These are phyloP conservation scores for Neurospora africana DNA, from an alignment of 495 filamentous ascomycete genomes.

Conservation along the genomic window DNA sequence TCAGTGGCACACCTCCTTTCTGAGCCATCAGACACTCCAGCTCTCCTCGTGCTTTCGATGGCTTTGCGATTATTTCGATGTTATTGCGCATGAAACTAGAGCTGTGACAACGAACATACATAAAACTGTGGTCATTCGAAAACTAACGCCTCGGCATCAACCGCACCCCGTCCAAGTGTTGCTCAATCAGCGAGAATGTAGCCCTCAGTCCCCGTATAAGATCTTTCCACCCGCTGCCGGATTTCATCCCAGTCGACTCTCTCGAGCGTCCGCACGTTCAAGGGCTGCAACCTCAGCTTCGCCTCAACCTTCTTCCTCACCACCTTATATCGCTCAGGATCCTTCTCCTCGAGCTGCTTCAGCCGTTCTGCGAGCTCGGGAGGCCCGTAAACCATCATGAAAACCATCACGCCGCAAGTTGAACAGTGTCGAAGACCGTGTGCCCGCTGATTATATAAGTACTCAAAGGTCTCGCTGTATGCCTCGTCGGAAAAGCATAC, in stretches of 20 bases:
- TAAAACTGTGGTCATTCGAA: neutral
- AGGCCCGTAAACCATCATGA: slow-evolving; percentile 11
- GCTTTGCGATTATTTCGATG: neutral
- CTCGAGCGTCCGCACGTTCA: slow-evolving; percentile 14
- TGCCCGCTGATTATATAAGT: slow-evolving; percentile 5
- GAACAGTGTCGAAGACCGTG: slow-evolving; percentile 6
- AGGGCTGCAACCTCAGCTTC: slow-evolving; percentile 12
- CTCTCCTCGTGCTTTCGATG: too few relatives aligned
- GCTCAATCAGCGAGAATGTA: slow-evolving; percentile 8
- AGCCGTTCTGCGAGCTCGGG: neutral
- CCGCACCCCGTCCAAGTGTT: neutral
- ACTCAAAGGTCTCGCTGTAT: slow-evolving; percentile 8
- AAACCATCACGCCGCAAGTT: slow-evolving; percentile 14
- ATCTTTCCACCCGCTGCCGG: neutral
- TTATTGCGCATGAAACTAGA: neutral
- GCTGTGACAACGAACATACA: neutral
- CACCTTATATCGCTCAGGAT: slow-evolving; percentile 7
- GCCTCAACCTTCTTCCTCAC: slow-evolving; percentile 4
- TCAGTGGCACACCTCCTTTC: neutral
- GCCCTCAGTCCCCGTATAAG: slow-evolving; percentile 10
- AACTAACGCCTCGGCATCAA: neutral
- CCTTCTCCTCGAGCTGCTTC: slow-evolving; percentile 5
- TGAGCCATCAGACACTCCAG: neutral
- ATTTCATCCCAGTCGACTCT: slow-evolving; percentile 1
- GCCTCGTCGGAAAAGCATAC: slow-evolving; percentile 8